Conservation (phyloP, 768 basidiomycete genomes). For the Scleroderma bovista region DNA sequence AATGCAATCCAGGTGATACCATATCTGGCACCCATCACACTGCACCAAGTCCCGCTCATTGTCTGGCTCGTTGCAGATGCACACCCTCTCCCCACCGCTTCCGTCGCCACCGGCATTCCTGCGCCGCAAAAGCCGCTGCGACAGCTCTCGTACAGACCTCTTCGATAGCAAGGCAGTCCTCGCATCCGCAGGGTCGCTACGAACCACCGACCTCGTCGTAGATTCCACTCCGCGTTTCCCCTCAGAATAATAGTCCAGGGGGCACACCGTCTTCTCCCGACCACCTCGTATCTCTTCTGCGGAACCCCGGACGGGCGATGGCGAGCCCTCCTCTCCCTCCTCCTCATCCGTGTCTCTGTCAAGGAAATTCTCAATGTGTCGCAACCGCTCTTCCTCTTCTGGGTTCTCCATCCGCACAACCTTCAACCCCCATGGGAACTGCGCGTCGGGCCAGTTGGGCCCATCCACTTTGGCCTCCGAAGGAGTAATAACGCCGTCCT, state of each 20-base stretch:
- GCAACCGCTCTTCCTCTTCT: constrained; percentile 55
- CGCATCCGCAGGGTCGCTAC: constrained; percentile 73
- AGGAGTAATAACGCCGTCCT: constrained; percentile 10
- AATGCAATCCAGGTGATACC: constrained; percentile 81
- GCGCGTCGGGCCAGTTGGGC: constrained; percentile 75
- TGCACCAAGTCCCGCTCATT: constrained; percentile 77
- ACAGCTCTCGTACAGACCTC: constrained; percentile 57
- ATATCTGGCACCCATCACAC: constrained; percentile 73
- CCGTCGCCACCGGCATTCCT: constrained; percentile 37
- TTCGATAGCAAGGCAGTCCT: constrained; percentile 68
- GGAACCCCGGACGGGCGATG: constrained; percentile 4
- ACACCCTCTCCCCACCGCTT: constrained; percentile 49
- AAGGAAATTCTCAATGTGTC: constrained; percentile 65
- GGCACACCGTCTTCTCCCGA: constrained; percentile 57
- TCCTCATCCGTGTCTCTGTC: constrained; percentile 64
- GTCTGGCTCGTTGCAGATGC: constrained; percentile 61
- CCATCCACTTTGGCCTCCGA: constrained; percentile 36
- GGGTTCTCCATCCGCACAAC: constrained; percentile 46
- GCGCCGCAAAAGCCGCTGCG: constrained; percentile 41
- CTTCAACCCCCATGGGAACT: constrained; percentile 73
- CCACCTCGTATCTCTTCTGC: constrained; percentile 28
- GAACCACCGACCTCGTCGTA: constrained; percentile 33
- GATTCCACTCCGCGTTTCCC: constrained; percentile 6
- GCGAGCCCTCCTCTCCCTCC: constrained; percentile 26
- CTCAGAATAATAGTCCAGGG: constrained; percentile 39